A percentile compares a stretch with the other conserved stretches of the same genome.
Conservation (phyloP, 2,329 filamentous ascomycete genomes). For the Camillea tinctor region DNA sequence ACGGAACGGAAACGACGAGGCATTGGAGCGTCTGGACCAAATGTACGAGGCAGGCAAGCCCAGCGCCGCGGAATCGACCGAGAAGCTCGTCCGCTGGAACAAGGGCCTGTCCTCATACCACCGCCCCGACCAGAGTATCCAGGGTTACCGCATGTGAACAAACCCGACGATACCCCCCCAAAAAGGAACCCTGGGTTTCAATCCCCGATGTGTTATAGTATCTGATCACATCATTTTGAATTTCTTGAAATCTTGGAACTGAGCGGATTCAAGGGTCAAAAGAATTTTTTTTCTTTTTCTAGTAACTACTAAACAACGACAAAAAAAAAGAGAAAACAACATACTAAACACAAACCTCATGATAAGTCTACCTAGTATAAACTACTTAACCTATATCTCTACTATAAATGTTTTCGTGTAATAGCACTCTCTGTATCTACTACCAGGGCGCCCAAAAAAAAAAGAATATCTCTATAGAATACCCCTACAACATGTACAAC, state of each 20-base stretch:
- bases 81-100: conserved; percentile 31
- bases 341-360: no score
- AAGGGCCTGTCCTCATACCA: conserved; percentile 31
- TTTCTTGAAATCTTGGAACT: neutral
- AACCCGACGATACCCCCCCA: no score
- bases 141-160: conserved; percentile 30
- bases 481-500: no score
- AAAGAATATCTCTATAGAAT: no score
- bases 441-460: no score
- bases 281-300: neutral
- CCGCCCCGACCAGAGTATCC: conserved; percentile 23
- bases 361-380: no score
- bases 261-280: neutral
- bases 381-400: no score
- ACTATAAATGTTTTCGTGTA: no score
- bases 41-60: conserved; percentile 32
- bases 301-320: neutral
- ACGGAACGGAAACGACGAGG: conserved; percentile 29
- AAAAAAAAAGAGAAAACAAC: neutral
- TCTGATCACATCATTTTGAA: neutral
- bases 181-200: neutral
- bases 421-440: no score
- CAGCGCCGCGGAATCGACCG: conserved; percentile 21
- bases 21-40: conserved; percentile 24
- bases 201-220: neutral